A percentile compares a stretch with the other conserved stretches of the same genome.
Evolutionary conservation across 495 filamentous ascomycete genomes (phyloP).

Genomic region (Daldinia concentrica): DNA sequence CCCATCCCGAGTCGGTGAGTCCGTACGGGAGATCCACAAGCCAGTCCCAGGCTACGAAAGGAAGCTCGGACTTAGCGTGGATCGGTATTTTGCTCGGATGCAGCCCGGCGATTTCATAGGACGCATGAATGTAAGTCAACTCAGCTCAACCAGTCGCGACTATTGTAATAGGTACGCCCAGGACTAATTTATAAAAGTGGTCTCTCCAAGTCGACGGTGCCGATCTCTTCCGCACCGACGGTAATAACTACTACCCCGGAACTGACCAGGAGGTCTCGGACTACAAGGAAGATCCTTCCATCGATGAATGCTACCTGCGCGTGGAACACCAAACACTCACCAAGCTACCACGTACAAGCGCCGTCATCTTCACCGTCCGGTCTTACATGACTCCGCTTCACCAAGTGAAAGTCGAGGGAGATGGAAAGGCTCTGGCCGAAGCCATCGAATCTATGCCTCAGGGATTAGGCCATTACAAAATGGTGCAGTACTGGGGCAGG

Average conservation of each 20-base stretch:
- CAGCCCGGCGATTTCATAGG: constrained; percentile 60
- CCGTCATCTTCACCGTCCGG: constrained; percentile 74
- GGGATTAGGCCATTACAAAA: constrained; percentile 69
- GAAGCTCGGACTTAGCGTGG: constrained; percentile 73
- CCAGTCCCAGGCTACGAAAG: constrained; percentile 69
- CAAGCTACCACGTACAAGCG: constrained; percentile 68
- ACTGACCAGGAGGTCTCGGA: constrained; percentile 13
- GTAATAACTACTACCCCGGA: constrained; percentile 35
- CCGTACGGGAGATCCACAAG: constrained; percentile 63
- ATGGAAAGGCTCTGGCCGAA: constrained; percentile 64
- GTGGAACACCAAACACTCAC: constrained; percentile 77
- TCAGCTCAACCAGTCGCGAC: no score
- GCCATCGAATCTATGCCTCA: constrained; percentile 72
- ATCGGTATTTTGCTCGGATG: constrained; percentile 69
- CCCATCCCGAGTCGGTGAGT: constrained; percentile 36
- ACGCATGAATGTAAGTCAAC: constrained; percentile 54
- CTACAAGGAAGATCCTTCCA: constrained; percentile 15
- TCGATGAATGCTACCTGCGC: constrained; percentile 55
- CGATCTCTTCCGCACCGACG: constrained; percentile 35
- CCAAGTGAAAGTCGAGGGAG: constrained; percentile 70
- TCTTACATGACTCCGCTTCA: constrained; percentile 74
- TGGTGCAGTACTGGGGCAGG: constrained; percentile 64
- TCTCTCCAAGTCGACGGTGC: constrained; percentile 33
- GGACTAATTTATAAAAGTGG: constrained; percentile 22
- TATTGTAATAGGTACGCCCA: background rate